These are phyloP conservation scores for Leishmania mexicana DNA, from an alignment of 208 protist species.

Conservation along the genomic window DNA sequence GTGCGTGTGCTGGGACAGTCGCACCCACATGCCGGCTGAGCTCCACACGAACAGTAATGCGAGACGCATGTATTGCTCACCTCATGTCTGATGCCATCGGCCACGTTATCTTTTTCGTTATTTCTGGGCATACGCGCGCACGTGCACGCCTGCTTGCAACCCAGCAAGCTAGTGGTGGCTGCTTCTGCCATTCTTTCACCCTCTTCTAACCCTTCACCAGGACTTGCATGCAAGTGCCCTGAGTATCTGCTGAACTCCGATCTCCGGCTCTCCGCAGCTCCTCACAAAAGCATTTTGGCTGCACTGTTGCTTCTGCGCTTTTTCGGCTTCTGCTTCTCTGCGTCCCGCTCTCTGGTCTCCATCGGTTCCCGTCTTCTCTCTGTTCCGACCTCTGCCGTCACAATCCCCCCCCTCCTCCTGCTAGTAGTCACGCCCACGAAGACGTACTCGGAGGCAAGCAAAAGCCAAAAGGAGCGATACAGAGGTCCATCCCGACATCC, in stretches of 20 bases:
- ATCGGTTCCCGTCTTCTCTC: neutral
- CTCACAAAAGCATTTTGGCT: neutral
- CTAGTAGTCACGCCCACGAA: neutral
- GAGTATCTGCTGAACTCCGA: neutral
- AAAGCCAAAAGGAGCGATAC: neutral
- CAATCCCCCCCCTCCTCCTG: neutral
- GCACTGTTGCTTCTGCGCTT: neutral
- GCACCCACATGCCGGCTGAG: neutral
- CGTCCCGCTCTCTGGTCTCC: neutral
- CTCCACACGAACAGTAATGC: neutral
- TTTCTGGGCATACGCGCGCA: too few relatives aligned
- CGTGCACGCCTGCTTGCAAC: neutral
- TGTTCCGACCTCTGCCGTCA: neutral
- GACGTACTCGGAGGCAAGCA: neutral
- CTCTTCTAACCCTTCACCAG: neutral
- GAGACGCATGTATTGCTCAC: neutral
- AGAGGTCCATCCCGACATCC: neutral
- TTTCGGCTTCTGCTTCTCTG: neutral
- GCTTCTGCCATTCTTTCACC: neutral
- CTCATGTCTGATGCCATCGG: neutral
- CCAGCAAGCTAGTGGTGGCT: neutral
- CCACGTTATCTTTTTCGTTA: neutral
- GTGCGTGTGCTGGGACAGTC: neutral
- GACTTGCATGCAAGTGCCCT: neutral
- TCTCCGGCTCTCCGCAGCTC: neutral